A percentile compares a stretch with the other conserved stretches of the same genome.
phyloP scores from a whole-genome alignment of 2,329 filamentous ascomycete genomes.

The Trichophyton rubrum region DNA sequence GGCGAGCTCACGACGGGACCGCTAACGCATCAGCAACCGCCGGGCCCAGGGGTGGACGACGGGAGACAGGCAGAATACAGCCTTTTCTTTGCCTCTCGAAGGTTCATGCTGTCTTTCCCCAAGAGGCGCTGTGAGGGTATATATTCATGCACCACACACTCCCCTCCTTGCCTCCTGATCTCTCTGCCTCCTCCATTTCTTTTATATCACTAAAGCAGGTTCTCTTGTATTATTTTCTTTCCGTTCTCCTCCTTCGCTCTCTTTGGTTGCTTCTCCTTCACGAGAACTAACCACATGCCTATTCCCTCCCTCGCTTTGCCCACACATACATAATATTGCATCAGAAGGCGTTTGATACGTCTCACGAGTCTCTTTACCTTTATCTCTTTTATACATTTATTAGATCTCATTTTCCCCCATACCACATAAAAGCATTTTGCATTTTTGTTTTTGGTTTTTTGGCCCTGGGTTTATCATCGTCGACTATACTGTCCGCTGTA shows the following conservation, averaged over 20 bases:
- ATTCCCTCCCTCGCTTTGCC: slow-evolving; percentile 5
- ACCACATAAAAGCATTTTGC: background rate
- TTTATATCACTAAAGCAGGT: background rate
- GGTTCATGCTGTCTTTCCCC: background rate
- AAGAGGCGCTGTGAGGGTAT: slow-evolving; percentile 1
- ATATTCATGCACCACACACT: background rate
- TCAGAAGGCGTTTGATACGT: slow-evolving; percentile 7
- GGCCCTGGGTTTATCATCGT: background rate
- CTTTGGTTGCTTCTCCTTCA: slow-evolving; percentile 6
- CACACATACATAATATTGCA: slow-evolving; percentile 9
- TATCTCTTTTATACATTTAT: slow-evolving; percentile 4
- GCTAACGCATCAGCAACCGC: slow-evolving; percentile 4
- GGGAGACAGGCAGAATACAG: background rate
- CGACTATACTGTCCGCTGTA: background rate
- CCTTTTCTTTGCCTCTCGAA: background rate
- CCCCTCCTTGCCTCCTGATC: background rate
- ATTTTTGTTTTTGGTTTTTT: background rate
- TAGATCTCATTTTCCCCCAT: slow-evolving; percentile 1
- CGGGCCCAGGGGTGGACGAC: background rate
- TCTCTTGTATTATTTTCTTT: slow-evolving; percentile 2
- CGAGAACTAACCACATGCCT: slow-evolving; percentile 12
- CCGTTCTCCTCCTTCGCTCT: slow-evolving; percentile 3
- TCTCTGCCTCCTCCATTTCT: background rate
- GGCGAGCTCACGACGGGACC: background rate
- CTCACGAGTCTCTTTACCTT: slow-evolving; percentile 7